Evolutionary conservation across 2,329 filamentous ascomycete species (phyloP).

Genomic region (Cordyceps cateniannulata): DNA sequence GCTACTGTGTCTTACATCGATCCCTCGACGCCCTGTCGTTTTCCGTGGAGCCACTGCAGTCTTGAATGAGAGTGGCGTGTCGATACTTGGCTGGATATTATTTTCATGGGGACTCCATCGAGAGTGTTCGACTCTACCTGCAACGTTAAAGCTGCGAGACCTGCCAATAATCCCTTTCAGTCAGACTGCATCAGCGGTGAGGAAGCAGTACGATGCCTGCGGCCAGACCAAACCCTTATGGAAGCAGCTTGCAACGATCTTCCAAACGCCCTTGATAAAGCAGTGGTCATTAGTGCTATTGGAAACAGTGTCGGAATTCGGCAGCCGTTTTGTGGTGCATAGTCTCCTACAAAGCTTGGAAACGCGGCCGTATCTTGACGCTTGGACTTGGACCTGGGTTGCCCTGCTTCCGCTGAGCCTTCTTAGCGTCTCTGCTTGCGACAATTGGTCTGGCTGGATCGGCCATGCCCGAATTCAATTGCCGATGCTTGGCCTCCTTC

Average conservation of each 20-base stretch:
- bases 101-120: constrained; percentile 6
- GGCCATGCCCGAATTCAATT: neutral
- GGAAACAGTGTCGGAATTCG: neutral
- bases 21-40: neutral
- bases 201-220: neutral
- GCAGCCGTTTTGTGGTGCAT: neutral
- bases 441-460: constrained; percentile 3
- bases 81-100: neutral
- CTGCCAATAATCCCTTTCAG: neutral
- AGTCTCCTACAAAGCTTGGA: constrained; percentile 3
- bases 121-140: neutral
- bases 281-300: constrained; percentile 9
- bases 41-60: neutral
- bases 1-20: neutral
- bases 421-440: constrained; percentile 43
- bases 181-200: neutral
- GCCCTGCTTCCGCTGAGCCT: constrained; percentile 44
- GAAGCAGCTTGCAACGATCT: neutral
- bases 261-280: neutral
- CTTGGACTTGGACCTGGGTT: constrained; percentile 29
- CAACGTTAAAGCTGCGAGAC: neutral
- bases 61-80: constrained; percentile 1
- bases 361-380: constrained; percentile 37
- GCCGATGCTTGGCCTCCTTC: constrained; percentile 2
- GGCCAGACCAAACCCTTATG: neutral